phyloP scores from a whole-genome alignment of 2,329 filamentous ascomycete genomes.

The Fusarium acutatum region DNA sequence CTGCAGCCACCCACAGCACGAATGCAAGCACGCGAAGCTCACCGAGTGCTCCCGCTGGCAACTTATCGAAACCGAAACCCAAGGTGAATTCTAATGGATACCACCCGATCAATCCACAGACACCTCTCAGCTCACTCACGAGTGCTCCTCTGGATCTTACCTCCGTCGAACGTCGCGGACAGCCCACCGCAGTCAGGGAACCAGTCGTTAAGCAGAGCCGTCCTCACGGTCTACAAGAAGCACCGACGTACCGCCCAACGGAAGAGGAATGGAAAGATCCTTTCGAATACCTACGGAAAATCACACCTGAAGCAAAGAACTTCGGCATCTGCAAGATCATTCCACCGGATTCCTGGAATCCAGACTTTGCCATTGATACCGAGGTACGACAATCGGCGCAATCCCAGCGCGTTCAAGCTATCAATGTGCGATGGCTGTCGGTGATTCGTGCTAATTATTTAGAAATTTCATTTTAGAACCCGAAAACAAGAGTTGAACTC shows the following conservation, averaged over 20 bases:
- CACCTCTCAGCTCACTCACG: constrained; percentile 64
- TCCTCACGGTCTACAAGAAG: constrained; percentile 86
- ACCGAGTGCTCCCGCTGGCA: constrained; percentile 53
- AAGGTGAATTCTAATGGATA: constrained; percentile 64
- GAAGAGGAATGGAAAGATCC: constrained; percentile 96
- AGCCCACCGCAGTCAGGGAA: constrained; percentile 79
- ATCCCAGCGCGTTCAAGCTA: constrained; percentile 10
- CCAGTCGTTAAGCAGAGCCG: constrained; percentile 79
- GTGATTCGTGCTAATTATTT: constrained; percentile 15
- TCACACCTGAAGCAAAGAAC: constrained; percentile 82
- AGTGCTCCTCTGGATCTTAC: constrained; percentile 79
- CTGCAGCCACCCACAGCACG: constrained; percentile 51
- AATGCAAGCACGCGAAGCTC: constrained; percentile 63
- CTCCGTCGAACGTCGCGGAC: constrained; percentile 90
- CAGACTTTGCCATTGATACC: constrained; percentile 94
- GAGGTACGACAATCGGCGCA: constrained; percentile 67
- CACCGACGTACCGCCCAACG: constrained; percentile 88
- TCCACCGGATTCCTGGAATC: constrained; percentile 92
- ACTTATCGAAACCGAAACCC: constrained; percentile 58
- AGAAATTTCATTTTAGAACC: constrained; percentile 97
- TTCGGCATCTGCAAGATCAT: constrained; percentile 97
- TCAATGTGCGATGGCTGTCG: not conserved
- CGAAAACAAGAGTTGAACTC: constrained; percentile 97
- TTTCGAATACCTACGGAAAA: constrained; percentile 92
- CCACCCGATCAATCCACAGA: constrained; percentile 59